Base-by-base conservation (phyloP, 2,329 filamentous ascomycete genomes). In the Atkinsonella hypoxylon region DNA sequence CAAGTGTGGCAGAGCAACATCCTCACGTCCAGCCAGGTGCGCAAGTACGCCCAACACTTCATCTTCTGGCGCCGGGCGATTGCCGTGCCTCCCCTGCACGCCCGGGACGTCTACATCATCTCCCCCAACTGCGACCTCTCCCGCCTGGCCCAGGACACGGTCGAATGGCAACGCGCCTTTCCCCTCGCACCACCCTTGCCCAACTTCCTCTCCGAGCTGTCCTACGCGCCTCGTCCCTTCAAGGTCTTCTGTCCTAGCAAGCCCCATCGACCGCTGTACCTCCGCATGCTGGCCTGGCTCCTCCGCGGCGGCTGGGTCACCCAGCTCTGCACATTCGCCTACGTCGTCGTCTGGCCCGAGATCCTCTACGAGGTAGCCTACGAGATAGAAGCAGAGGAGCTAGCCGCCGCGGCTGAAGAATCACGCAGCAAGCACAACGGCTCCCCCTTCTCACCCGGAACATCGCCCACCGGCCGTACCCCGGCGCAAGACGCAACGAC, bases 11-110 rank as follows among this genome's bases (percentile, higher is more conserved):
- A 83, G 57, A 79, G 77, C 56, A 81, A 85, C 48, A 78, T 83
- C 18, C 83, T 97, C 48, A 82, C 85, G 3, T 75, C 93, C 1
- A 76, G 81, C 32, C 87, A 95, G 58, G 85, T 97, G 55, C 85
- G 91, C 55, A 84, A 88, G 58, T 87, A 95, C 55, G 89, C 90
- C 10, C 86, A 88, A 52, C 93, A 97, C 69, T 84, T 98, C 55
- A 89, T 97, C 54, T 95, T 94, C 69, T 97, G 91, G 90, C 83
- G 93, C 22, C 85, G 90, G 51, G 93, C 91, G 45, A 87, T 94
- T 53, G 85, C 91, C 15, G 91, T 97, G 40, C 87, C 89, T 4
- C 93, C 93, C 0, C 78, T 98, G 6, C 89, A 96, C 61, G 85
- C 87, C 42, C 79, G 90, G 45, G 90, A 97, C 63, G 85, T 84